phyloP scores from a whole-genome alignment of 495 filamentous ascomycete species.

The Penicillium verhagenii region DNA sequence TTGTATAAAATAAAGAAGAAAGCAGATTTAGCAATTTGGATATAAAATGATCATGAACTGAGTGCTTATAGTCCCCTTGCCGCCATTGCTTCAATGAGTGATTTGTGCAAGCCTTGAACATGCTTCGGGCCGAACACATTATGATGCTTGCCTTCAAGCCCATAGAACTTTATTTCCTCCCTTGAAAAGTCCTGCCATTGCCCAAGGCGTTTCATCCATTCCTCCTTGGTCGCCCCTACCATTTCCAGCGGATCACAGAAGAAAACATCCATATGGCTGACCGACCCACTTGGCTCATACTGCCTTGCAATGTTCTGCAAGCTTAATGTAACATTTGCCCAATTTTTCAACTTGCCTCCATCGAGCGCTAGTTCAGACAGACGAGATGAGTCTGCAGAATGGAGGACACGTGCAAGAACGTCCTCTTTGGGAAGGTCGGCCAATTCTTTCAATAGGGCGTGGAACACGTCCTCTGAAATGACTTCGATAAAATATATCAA shows the following conservation, averaged over 20 bases:
- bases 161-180: conserved; percentile 8
- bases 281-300: conserved; percentile 49
- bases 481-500: too few relatives aligned
- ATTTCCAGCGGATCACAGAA: conserved; percentile 40
- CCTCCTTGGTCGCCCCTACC: conserved; percentile 35
- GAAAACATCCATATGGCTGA: conserved; percentile 51
- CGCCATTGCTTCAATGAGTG: conserved; percentile 13
- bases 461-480: too few relatives aligned
- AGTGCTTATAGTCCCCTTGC: conserved; percentile 16
- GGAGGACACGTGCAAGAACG: conserved; percentile 49
- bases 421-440: too few relatives aligned
- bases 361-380: conserved; percentile 44
- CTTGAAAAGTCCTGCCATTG: conserved; percentile 45
- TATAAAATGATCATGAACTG: too few relatives aligned
- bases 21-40: too few relatives aligned
- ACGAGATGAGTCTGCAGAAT: background rate
- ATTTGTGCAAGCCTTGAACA: conserved; percentile 20
- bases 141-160: conserved; percentile 25
- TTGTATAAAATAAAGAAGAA: too few relatives aligned
- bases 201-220: conserved; percentile 39
- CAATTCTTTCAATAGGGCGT: too few relatives aligned
- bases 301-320: conserved; percentile 47
- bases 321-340: conserved; percentile 40
- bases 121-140: conserved; percentile 22
- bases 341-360: conserved; percentile 33